phyloP scores from a whole-genome alignment of 1,284 basidiomycete species.

The Takashimella tepidaria region DNA sequence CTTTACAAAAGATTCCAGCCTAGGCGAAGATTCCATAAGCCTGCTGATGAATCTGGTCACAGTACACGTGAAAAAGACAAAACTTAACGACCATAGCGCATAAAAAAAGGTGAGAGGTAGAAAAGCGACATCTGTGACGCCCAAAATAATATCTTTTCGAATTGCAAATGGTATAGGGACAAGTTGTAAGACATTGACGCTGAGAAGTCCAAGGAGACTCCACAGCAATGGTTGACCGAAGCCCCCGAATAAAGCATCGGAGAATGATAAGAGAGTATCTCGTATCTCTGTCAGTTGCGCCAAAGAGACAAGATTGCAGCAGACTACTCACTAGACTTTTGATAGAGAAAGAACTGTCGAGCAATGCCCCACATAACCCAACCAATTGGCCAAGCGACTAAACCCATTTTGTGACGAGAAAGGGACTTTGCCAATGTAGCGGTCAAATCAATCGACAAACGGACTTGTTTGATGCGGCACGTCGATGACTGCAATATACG shows the following conservation, averaged over 20 bases:
- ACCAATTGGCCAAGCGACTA: slow-evolving; percentile 65
- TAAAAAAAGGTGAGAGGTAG: slow-evolving; percentile 11
- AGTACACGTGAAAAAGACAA: slow-evolving; percentile 6
- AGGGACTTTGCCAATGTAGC: slow-evolving; percentile 64
- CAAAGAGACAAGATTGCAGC: not conserved
- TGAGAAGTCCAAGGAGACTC: not conserved
- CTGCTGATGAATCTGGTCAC: not conserved
- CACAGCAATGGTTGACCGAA: not conserved
- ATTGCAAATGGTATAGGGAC: not conserved
- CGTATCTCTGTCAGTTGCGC: not conserved
- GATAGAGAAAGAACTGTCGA: slow-evolving; percentile 25
- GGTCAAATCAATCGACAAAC: slow-evolving; percentile 60
- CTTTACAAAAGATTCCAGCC: not conserved
- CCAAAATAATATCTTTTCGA: slow-evolving; percentile 4
- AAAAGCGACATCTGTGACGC: slow-evolving; percentile 7
- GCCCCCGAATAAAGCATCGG: not conserved
- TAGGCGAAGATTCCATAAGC: not conserved
- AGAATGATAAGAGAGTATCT: not conserved
- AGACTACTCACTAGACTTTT: slow-evolving; percentile 8
- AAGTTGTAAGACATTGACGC: not conserved
- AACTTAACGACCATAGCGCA: slow-evolving; percentile 10
- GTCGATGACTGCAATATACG: slow-evolving; percentile 43
- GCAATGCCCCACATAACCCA: slow-evolving; percentile 58
- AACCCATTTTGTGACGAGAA: slow-evolving; percentile 64
- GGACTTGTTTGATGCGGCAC: slow-evolving; percentile 50